phyloP scores from a whole-genome alignment of 371 early-diverging fungal species.

The Synchytrium microbalum region DNA sequence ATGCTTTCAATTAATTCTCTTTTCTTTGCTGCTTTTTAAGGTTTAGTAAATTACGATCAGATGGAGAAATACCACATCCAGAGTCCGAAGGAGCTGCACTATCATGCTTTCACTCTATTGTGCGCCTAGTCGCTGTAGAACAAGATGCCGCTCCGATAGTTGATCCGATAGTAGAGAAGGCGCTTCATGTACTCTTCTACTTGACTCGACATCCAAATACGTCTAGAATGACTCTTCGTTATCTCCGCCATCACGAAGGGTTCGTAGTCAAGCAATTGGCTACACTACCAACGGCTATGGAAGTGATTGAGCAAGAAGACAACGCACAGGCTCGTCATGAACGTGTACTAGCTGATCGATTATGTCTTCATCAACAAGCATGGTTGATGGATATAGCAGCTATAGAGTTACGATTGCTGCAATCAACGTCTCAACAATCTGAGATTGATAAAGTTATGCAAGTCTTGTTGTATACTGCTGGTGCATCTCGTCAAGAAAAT shows the following conservation, averaged over 20 bases:
- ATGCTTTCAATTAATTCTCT: conserved; percentile 76
- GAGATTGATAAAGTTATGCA: conserved; percentile 52
- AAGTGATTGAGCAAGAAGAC: conserved; percentile 8
- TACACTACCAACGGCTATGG: conserved; percentile 24
- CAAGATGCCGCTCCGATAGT: conserved; percentile 21
- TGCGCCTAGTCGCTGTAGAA: neutral
- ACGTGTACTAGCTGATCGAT: neutral
- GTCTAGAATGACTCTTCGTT: conserved; percentile 63
- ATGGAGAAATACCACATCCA: neutral
- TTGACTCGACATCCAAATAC: conserved; percentile 66
- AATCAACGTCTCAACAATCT: conserved; percentile 35
- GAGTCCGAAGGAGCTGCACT: neutral
- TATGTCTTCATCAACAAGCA: conserved; percentile 67
- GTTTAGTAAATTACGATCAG: conserved; percentile 74
- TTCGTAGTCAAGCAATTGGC: conserved; percentile 48
- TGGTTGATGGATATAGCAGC: conserved; percentile 82
- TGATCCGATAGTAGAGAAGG: conserved; percentile 19
- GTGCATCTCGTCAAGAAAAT: conserved; percentile 47
- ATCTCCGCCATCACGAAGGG: conserved; percentile 67
- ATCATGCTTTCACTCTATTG: conserved; percentile 2
- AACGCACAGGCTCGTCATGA: neutral
- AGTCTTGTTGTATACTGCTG: conserved; percentile 44
- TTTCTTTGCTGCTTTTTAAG: too few relatives aligned
- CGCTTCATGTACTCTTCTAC: conserved; percentile 58
- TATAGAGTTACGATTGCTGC: conserved; percentile 65